A percentile compares a stretch with the other conserved stretches of the same genome.
These are phyloP conservation scores for Emergomyces pasteurianus DNA, from an alignment of 2,329 filamentous ascomycete genomes.

Conservation along the genomic window DNA sequence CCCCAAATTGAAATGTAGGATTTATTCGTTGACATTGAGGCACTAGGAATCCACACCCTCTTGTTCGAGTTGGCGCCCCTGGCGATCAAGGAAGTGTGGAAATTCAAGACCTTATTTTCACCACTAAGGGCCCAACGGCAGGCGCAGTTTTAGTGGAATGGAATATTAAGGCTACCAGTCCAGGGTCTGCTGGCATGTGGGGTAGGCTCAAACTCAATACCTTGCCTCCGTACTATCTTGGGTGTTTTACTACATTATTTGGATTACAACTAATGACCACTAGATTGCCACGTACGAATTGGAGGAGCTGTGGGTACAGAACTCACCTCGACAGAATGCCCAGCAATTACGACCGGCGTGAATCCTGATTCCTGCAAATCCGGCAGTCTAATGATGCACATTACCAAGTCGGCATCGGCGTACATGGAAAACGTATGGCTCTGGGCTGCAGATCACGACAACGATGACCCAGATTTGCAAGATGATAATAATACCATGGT, in stretches of 20 bases:
- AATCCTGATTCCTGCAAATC: constrained; percentile 10
- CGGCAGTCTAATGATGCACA: constrained; percentile 44
- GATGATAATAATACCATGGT: constrained; percentile 3
- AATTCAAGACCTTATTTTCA: constrained; percentile 3
- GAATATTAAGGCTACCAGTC: not conserved
- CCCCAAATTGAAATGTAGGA: not conserved
- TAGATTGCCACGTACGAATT: constrained; percentile 2
- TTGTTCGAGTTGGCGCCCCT: not conserved
- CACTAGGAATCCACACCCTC: not conserved
- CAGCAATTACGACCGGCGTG: not conserved
- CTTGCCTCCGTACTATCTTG: not conserved
- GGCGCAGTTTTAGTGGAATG: constrained; percentile 1
- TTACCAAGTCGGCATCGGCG: constrained; percentile 41
- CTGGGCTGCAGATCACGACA: constrained; percentile 24
- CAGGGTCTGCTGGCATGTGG: constrained; percentile 3
- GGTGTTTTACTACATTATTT: not conserved
- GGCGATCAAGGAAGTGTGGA: not conserved
- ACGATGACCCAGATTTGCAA: constrained; percentile 13
- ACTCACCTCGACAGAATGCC: constrained; percentile 2
- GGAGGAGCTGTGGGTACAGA: constrained; percentile 1
- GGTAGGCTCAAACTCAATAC: not conserved
- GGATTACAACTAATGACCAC: not conserved
- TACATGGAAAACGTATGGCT: constrained; percentile 25
- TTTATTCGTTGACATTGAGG: not conserved
- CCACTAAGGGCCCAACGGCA: not conserved